phyloP scores from a whole-genome alignment of 2,329 filamentous ascomycete genomes.

The Conoideocrella luteorostrata region DNA sequence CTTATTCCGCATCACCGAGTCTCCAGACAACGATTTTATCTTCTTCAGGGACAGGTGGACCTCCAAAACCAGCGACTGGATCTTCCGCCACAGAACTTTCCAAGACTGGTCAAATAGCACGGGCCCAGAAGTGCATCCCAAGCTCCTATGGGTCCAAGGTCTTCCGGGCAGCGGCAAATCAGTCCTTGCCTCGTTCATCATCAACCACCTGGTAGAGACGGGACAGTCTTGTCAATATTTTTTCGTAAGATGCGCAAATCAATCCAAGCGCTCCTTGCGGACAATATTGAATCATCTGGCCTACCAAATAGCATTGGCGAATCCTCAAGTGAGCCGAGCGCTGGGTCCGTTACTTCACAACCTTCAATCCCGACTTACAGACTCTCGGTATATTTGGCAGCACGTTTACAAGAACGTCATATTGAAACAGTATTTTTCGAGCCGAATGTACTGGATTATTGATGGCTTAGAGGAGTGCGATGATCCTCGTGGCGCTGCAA shows the following conservation, averaged over 20 bases:
- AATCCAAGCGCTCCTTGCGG: constrained; percentile 14
- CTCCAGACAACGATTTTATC: too few relatives aligned
- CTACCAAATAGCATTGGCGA: constrained; percentile 15
- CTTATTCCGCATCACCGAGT: too few relatives aligned
- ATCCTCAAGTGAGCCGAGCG: constrained; percentile 16
- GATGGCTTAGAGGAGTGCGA: constrained; percentile 33
- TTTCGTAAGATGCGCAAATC: constrained; percentile 17
- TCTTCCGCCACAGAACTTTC: too few relatives aligned
- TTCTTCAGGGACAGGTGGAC: constrained; percentile 1
- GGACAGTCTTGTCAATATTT: constrained; percentile 18
- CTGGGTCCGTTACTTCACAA: constrained; percentile 13
- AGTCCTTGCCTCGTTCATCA: constrained; percentile 23
- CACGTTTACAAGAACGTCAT: constrained; percentile 23
- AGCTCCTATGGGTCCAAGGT: constrained; percentile 25
- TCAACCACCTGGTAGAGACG: constrained; percentile 19
- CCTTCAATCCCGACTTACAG: constrained; percentile 17
- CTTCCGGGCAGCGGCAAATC: constrained; percentile 29
- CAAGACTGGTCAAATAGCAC: constrained; percentile 4
- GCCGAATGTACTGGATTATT: constrained; percentile 29
- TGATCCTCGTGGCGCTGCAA: constrained; percentile 15
- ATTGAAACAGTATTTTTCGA: constrained; percentile 15
- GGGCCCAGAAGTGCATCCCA: constrained; percentile 10
- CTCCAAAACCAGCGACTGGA: too few relatives aligned
- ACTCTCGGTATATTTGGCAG: constrained; percentile 22
- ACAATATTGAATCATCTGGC: constrained; percentile 19